These are phyloP conservation scores for Cryptococcus sp. DNA, from an alignment of 1,284 basidiomycete species.

Conservation along the genomic window DNA sequence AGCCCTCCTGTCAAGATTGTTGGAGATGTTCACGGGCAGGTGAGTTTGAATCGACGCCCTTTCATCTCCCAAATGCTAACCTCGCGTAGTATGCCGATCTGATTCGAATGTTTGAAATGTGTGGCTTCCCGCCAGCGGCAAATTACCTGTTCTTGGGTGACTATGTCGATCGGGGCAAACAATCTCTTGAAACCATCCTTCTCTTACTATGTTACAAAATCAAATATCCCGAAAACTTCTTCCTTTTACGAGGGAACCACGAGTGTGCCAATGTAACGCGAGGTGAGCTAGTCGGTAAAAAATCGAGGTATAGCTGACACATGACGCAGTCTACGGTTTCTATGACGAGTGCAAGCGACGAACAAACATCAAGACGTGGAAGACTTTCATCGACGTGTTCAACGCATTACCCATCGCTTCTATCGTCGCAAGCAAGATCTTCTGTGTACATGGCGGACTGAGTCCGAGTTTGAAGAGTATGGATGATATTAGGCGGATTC, in stretches of 20 bases:
- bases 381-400: slow-evolving; percentile 99
- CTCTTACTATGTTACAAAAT: slow-evolving; percentile 98
- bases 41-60: slow-evolving; percentile 19
- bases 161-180: slow-evolving; percentile 98
- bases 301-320: slow-evolving; percentile 7
- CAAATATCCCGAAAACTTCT: slow-evolving; percentile 99
- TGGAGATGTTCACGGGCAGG: slow-evolving; percentile 96
- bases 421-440: slow-evolving; percentile 98
- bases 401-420: slow-evolving; percentile 98
- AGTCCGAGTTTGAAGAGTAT: slow-evolving; percentile 97
- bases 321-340: slow-evolving; percentile 85
- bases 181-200: slow-evolving; percentile 96
- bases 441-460: slow-evolving; percentile 97
- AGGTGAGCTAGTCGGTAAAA: slow-evolving; percentile 62
- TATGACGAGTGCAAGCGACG: slow-evolving; percentile 99
- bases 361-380: slow-evolving; percentile 99
- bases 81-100: slow-evolving; percentile 80
- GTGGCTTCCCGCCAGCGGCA: slow-evolving; percentile 94
- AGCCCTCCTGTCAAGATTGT: slow-evolving; percentile 99
- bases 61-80: not conserved
- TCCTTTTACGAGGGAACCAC: slow-evolving; percentile 95
- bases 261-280: slow-evolving; percentile 99
- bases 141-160: slow-evolving; percentile 99
- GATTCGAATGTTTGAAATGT: slow-evolving; percentile 98
- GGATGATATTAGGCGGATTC: slow-evolving; percentile 99